A percentile compares a stretch with the other conserved stretches of the same genome.
Evolutionary conservation across 805 yeast genomes (phyloP).

Genomic region (Ogataea chonburiensis): DNA sequence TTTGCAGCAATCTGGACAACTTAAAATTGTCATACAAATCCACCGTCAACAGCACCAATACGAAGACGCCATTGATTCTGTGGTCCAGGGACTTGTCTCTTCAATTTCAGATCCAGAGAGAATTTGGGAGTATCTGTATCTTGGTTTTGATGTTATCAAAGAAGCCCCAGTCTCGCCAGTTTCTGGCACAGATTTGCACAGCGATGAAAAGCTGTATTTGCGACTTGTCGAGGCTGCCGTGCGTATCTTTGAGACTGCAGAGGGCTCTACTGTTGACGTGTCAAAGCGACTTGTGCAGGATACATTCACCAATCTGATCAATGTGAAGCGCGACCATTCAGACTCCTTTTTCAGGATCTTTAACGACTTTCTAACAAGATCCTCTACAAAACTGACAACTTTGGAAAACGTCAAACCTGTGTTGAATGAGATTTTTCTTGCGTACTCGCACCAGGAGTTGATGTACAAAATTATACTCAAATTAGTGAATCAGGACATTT

Average conservation of each 20-base stretch:
- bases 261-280: conserved; percentile 28
- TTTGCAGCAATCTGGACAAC: conserved; percentile 27
- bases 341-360: conserved; percentile 54
- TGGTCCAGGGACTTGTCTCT: conserved; percentile 21
- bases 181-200: conserved; percentile 23
- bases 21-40: conserved; percentile 36
- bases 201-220: conserved; percentile 40
- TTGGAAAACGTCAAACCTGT: conserved; percentile 59
- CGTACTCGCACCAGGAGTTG: conserved; percentile 63
- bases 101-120: conserved; percentile 15
- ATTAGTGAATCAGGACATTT: conserved; percentile 57
- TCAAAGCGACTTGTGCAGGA: conserved; percentile 43
- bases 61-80: conserved; percentile 33
- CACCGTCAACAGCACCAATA: conserved; percentile 25
- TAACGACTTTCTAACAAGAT: conserved; percentile 50
- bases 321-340: conserved; percentile 27
- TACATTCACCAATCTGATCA: conserved; percentile 40
- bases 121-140: conserved; percentile 37
- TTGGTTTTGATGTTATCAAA: conserved; percentile 36
- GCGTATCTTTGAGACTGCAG: conserved; percentile 32
- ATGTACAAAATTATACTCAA: conserved; percentile 50
- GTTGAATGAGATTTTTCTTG: conserved; percentile 59
- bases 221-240: conserved; percentile 40
- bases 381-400: conserved; percentile 48
- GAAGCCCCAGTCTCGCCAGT: conserved; percentile 18